A percentile compares a stretch with the other conserved stretches of the same genome.
Conservation (phyloP, 768 basidiomycete species). For the Suillus americanus region DNA sequence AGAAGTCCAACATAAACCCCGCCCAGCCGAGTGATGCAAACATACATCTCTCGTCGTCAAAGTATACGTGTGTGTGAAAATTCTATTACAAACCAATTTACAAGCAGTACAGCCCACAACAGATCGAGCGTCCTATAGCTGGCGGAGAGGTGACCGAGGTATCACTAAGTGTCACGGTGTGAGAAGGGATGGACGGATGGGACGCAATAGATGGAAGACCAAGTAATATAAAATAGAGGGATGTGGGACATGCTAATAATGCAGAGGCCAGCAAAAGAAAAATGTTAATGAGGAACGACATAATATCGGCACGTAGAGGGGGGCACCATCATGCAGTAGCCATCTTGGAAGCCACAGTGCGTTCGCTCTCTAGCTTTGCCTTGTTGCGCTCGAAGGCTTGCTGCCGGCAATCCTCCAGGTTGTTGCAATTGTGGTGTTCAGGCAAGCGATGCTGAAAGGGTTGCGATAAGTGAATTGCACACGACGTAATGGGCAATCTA, state of each 20-base stretch:
- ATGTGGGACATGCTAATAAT: slow-evolving; percentile 2
- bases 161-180: background rate
- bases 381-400: slow-evolving; percentile 90
- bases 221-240: slow-evolving; percentile 1
- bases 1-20: background rate
- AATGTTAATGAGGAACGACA: background rate
- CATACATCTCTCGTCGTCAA: background rate
- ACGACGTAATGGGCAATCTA: slow-evolving; percentile 14
- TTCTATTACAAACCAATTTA: slow-evolving; percentile 5
- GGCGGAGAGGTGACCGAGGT: slow-evolving; percentile 1
- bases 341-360: slow-evolving; percentile 86
- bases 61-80: slow-evolving; percentile 1
- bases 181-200: background rate
- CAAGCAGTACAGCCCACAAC: slow-evolving; percentile 2
- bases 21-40: background rate
- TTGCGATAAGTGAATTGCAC: slow-evolving; percentile 15
- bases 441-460: slow-evolving; percentile 76
- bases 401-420: slow-evolving; percentile 81
- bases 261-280: background rate
- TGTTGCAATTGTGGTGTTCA: slow-evolving; percentile 83
- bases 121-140: background rate
- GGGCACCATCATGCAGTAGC: slow-evolving; percentile 56
- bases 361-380: slow-evolving; percentile 82
- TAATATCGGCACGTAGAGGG: slow-evolving; percentile 1
- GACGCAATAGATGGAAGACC: slow-evolving; percentile 2